Evolutionary conservation across 306 rosid genomes (phyloP), one percentile per base, ranked within the genome.

Genomic region (Casuarina glauca): DNA sequence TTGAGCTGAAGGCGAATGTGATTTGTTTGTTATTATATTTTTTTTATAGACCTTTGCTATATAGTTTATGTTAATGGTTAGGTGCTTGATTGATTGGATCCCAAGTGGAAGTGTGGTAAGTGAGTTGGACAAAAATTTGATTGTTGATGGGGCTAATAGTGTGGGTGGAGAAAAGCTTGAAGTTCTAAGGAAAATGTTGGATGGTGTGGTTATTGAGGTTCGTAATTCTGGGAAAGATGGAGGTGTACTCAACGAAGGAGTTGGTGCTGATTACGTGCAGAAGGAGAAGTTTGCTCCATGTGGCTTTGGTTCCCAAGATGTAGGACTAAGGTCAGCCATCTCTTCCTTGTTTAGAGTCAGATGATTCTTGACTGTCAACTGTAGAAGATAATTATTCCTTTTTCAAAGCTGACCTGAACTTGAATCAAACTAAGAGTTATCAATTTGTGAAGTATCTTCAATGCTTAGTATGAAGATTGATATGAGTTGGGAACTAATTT

Each of bases 211-310:
- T 75, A 81, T 92, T 86, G 96, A 91, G 84, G 84, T 88, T 69
- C 91, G 97, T 39, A 95, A 95, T 79, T 79, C 88, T 45, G 84
- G 96, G 77, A 87, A 86, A 74, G 93, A 84, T 81, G 93, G 85
- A 76, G 98, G 97, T 41, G 85, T 91, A 41, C 87, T 93, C 64
- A 95, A 95, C 78, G 97, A 95, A 70, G 97, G 97, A 58, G 98
- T 91, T 39, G 98, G 98, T 54, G 98, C 98, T 72, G 98, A 92
- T 89, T 93, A 83, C 80, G 98, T 92, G 89, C 98, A 95, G 85
- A 95, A 95, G 85, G 98, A 95, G 89, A 95, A 93, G 89, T 85
- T 86, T 66, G 89, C 82, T 81, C 97, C 98, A 0, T 70, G 42
- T 70, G 80, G 90, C 41, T 91, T 95, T 88, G 86, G 90, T 76